Evolutionary conservation across 148 eudicot species (phyloP).

Genomic region (Hydrangea macrophylla): DNA sequence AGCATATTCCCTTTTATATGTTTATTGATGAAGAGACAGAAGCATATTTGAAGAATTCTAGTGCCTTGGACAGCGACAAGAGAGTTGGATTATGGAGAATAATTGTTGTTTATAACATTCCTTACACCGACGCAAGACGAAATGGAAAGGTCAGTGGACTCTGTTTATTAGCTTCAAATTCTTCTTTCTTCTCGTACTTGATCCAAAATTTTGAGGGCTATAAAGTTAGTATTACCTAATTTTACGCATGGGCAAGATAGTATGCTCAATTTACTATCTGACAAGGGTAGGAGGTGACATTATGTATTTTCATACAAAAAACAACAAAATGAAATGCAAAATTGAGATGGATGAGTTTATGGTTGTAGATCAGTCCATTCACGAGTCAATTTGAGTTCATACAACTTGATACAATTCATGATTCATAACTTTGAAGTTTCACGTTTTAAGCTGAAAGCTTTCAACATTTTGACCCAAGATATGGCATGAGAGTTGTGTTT

Average conservation of each 20-base stretch:
- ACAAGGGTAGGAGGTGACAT: too few species aligned
- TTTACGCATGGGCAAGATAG: too few species aligned
- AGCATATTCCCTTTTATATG: slow-evolving; percentile 71
- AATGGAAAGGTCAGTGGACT: slow-evolving; percentile 75
- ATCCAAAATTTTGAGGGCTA: background rate
- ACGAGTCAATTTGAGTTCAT: too few species aligned
- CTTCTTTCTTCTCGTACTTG: slow-evolving; percentile 1
- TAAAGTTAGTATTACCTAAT: too few species aligned
- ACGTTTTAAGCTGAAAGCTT: too few species aligned
- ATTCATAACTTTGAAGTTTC: too few species aligned
- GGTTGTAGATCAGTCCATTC: too few species aligned
- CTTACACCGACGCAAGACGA: slow-evolving; percentile 76
- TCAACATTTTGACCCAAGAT: too few species aligned
- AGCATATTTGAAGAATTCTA: slow-evolving; percentile 61
- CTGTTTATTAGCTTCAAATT: slow-evolving; percentile 8
- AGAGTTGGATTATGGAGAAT: slow-evolving; percentile 81
- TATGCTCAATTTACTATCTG: too few species aligned
- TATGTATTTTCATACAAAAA: background rate
- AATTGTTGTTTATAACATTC: slow-evolving; percentile 71
- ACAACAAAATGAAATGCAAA: background rate
- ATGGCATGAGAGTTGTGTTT: too few species aligned
- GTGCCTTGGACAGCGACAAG: slow-evolving; percentile 52
- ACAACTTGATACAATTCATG: too few species aligned
- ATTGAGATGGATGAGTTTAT: background rate
- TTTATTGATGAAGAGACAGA: slow-evolving; percentile 90